Evolutionary conservation across 257 asterid genomes (phyloP).

Genomic region (Nicotiana noctiflora): DNA sequence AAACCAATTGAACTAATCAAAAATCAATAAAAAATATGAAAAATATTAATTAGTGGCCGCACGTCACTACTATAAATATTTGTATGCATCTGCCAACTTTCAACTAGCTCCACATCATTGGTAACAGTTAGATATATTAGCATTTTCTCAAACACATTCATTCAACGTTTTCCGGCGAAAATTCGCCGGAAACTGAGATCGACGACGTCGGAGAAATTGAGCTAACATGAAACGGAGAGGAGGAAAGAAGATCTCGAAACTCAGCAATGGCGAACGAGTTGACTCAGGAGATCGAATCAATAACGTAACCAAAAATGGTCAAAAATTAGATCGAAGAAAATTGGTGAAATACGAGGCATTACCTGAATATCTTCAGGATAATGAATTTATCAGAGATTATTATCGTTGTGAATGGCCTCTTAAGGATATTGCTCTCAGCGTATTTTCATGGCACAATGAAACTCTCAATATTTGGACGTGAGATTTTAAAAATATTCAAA

Average conservation of each 20-base stretch:
- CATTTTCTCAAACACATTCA: not conserved
- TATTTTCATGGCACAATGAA: slow-evolving; percentile 82
- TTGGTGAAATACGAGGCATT: slow-evolving; percentile 62
- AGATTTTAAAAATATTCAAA: slow-evolving; percentile 4
- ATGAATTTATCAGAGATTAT: slow-evolving; percentile 67
- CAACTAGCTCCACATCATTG: not conserved
- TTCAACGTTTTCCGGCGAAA: not conserved
- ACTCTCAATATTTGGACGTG: slow-evolving; percentile 94
- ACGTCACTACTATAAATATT: slow-evolving; percentile 4
- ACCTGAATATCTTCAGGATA: slow-evolving; percentile 85
- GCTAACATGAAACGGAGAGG: slow-evolving; percentile 4
- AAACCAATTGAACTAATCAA: not conserved
- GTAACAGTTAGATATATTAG: too few species aligned
- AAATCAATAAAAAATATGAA: not conserved
- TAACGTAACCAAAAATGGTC: not conserved
- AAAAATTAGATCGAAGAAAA: slow-evolving; percentile 9
- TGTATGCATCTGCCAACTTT: not conserved
- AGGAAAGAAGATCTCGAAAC: slow-evolving; percentile 20
- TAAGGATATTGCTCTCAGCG: slow-evolving; percentile 60
- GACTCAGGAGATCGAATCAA: not conserved
- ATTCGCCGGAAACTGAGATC: slow-evolving; percentile 1
- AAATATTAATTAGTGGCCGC: not conserved
- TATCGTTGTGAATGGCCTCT: slow-evolving; percentile 94
- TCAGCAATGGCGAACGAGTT: not conserved
- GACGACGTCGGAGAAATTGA: not conserved